Evolutionary conservation across 768 basidiomycete genomes (phyloP).

Genomic region (Phylloporus scabripes): DNA sequence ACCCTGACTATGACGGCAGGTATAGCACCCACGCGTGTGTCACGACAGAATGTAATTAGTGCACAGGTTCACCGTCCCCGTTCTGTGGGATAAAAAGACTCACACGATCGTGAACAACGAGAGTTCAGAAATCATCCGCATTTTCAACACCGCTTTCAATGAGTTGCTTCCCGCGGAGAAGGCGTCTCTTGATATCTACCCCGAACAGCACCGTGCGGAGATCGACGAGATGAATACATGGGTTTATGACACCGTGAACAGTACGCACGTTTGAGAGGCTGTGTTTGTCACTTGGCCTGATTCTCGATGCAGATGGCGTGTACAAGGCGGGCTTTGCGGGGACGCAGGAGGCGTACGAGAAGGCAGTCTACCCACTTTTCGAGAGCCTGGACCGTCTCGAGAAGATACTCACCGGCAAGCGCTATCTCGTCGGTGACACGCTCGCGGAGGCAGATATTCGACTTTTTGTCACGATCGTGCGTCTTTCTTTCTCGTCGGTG

Average conservation of each 20-base stretch:
- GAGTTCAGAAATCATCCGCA: conserved; percentile 89
- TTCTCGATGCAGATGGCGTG: conserved; percentile 57
- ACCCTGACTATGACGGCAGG: conserved; percentile 70
- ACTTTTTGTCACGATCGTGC: conserved; percentile 88
- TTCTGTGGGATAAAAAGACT: conserved; percentile 89
- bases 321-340: conserved; percentile 89
- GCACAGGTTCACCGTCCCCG: conserved; percentile 75
- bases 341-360: conserved; percentile 74
- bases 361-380: conserved; percentile 70
- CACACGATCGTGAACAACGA: conserved; percentile 95
- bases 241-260: conserved; percentile 83
- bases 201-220: conserved; percentile 58
- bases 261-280: conserved; percentile 36
- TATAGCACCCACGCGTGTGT: conserved; percentile 22
- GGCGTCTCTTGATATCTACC: conserved; percentile 74
- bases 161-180: conserved; percentile 60
- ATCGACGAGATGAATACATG: conserved; percentile 84
- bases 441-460: conserved; percentile 85
- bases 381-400: conserved; percentile 78
- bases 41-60: background rate
- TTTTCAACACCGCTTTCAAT: conserved; percentile 86
- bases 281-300: background rate
- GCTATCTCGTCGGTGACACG: conserved; percentile 73
- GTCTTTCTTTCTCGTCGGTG: conserved; percentile 19
- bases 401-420: conserved; percentile 65